Conservation (phyloP, 495 filamentous ascomycete species). For the Pseudotulostoma volvatum region DNA sequence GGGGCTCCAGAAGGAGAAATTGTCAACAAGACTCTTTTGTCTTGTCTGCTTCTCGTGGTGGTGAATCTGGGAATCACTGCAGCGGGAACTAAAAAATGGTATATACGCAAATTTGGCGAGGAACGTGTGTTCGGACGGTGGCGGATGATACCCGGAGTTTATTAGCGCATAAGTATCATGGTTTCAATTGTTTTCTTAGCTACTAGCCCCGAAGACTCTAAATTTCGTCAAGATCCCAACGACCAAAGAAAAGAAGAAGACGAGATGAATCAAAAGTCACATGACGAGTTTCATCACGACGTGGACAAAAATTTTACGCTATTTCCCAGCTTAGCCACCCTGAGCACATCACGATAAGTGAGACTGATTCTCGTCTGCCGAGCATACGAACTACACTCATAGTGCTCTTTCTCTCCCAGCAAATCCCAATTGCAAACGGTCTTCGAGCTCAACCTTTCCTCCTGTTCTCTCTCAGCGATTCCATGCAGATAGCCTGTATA, state of each 20-base stretch:
- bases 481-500: conserved; percentile 67
- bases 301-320: conserved; percentile 43
- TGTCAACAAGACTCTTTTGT: conserved; percentile 58
- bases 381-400: conserved; percentile 38
- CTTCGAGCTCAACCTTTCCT: conserved; percentile 40
- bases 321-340: conserved; percentile 60
- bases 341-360: conserved; percentile 86
- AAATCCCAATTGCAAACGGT: conserved; percentile 74
- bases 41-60: conserved; percentile 53
- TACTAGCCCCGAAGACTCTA: too few relatives aligned
- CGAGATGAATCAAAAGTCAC: neutral
- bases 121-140: conserved; percentile 48
- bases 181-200: neutral
- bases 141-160: conserved; percentile 74
- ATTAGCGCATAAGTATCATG: too few relatives aligned
- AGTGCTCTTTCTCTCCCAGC: conserved; percentile 43
- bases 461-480: conserved; percentile 44
- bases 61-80: conserved; percentile 75
- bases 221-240: too few relatives aligned
- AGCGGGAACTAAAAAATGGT: conserved; percentile 64
- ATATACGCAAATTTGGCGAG: conserved; percentile 58
- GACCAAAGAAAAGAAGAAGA: too few relatives aligned
- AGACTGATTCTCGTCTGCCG: conserved; percentile 63
- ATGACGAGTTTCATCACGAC: conserved; percentile 12
- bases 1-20: conserved; percentile 46